Conservation (phyloP, 768 basidiomycete species). For the Mycena capillaripes region DNA sequence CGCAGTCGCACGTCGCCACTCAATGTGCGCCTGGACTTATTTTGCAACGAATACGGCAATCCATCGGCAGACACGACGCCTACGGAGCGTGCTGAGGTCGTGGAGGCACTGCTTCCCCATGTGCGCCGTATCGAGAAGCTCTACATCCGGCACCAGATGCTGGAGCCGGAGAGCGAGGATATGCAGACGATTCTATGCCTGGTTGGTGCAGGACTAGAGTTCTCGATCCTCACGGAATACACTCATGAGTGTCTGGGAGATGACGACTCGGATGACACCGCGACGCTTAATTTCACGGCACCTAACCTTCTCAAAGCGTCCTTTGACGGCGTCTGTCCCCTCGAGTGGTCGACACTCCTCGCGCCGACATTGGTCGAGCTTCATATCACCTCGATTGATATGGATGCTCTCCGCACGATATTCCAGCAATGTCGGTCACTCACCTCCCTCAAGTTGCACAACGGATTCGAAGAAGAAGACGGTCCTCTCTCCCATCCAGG, state of each 20-base stretch:
- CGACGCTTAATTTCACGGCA: conserved; percentile 13
- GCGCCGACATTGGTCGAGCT: conserved; percentile 5
- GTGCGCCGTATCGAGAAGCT: conserved; percentile 19
- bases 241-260: background rate
- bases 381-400: conserved; percentile 1
- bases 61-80: conserved; percentile 6
- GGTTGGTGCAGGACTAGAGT: conserved; percentile 12
- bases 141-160: conserved; percentile 17
- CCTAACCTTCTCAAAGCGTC: conserved; percentile 4
- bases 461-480: background rate
- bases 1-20: conserved; percentile 12
- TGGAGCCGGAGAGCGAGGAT: conserved; percentile 16
- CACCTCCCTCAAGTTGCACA: conserved; percentile 2
- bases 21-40: conserved; percentile 2
- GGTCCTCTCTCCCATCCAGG: background rate
- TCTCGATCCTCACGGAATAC: conserved; percentile 15
- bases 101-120: conserved; percentile 16
- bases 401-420: background rate
- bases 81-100: conserved; percentile 10
- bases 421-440: conserved; percentile 14
- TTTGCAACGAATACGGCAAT: conserved; percentile 17
- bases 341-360: conserved; percentile 11
- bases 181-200: background rate
- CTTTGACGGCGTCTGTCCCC: conserved; percentile 11
- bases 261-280: background rate